Conservation (phyloP, 2,329 filamentous ascomycete species). For the Volutella citrinella region DNA sequence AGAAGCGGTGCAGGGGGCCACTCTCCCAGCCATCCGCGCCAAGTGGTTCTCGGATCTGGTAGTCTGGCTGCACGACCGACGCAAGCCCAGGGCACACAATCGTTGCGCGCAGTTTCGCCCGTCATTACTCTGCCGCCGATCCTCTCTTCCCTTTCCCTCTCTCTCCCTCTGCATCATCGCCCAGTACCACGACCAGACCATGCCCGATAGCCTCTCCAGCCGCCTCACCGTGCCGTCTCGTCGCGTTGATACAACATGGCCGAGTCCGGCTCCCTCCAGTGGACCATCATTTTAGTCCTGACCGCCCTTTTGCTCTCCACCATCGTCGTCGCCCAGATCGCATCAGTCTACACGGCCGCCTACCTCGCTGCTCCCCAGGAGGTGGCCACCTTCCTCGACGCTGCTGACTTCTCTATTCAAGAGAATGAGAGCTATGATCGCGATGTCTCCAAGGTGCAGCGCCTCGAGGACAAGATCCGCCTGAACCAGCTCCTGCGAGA, state of each 20-base stretch:
- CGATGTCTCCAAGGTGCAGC: conserved; percentile 55
- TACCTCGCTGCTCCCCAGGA: conserved; percentile 58
- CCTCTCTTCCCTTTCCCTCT: too few relatives aligned
- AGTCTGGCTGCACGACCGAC: not conserved
- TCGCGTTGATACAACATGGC: conserved; percentile 42
- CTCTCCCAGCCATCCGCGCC: not conserved
- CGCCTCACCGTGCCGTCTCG: conserved; percentile 23
- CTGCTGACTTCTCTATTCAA: conserved; percentile 58
- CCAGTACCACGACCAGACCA: conserved; percentile 22
- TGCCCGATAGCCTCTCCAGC: conserved; percentile 27
- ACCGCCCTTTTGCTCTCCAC: conserved; percentile 56
- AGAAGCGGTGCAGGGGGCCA: not conserved
- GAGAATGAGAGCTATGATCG: conserved; percentile 64
- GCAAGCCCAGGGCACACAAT: not conserved
- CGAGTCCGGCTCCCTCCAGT: conserved; percentile 50
- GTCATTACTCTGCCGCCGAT: too few relatives aligned
- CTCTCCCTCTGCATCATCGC: too few relatives aligned
- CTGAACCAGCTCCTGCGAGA: conserved; percentile 56
- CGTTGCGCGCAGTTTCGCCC: too few relatives aligned
- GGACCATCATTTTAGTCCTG: conserved; percentile 56
- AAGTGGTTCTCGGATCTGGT: not conserved
- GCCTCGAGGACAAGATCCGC: conserved; percentile 61
- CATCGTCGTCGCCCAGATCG: conserved; percentile 51
- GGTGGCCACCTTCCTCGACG: conserved; percentile 55
- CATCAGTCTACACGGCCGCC: conserved; percentile 50